Conservation (phyloP, 1,284 basidiomycete genomes). For the Austroboletus rostrupii region DNA sequence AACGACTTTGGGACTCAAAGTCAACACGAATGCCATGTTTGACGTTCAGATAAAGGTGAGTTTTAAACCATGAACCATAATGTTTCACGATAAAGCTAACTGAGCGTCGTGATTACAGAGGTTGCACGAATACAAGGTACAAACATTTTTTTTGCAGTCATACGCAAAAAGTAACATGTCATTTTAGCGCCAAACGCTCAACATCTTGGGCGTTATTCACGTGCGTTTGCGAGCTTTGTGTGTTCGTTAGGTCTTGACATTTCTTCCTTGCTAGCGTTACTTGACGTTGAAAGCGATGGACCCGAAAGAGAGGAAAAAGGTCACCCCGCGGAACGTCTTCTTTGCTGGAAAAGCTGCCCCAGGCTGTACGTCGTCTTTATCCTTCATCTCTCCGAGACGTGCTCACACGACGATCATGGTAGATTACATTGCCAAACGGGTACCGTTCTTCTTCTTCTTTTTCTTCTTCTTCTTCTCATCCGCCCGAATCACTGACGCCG, state of each 20-base stretch:
- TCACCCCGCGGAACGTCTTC: constrained; percentile 78
- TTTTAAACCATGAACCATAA: not conserved
- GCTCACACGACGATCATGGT: constrained; percentile 4
- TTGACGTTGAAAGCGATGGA: constrained; percentile 75
- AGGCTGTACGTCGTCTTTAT: constrained; percentile 52
- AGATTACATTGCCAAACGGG: constrained; percentile 80
- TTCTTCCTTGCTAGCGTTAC: constrained; percentile 57
- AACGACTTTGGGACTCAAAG: constrained; percentile 64
- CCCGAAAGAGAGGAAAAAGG: constrained; percentile 74
- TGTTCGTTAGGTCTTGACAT: not conserved
- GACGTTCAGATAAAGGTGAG: constrained; percentile 87
- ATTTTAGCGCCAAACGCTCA: constrained; percentile 73
- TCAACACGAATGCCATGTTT: constrained; percentile 83
- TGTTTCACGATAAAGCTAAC: not conserved
- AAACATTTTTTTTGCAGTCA: not conserved
- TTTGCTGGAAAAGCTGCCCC: constrained; percentile 89
- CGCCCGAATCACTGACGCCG: constrained; percentile 5
- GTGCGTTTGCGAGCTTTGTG: constrained; percentile 38
- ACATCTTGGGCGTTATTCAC: constrained; percentile 83
- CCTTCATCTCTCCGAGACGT: not conserved
- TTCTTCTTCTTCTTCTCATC: too few relatives aligned
- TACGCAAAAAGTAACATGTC: not conserved
- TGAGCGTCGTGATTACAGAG: constrained; percentile 39
- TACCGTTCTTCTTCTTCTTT: constrained; percentile 22
- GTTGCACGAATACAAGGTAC: constrained; percentile 83